Evolutionary conservation across 2,329 filamentous ascomycete genomes (phyloP).

Genomic region (Sordariomycetes sp.): DNA sequence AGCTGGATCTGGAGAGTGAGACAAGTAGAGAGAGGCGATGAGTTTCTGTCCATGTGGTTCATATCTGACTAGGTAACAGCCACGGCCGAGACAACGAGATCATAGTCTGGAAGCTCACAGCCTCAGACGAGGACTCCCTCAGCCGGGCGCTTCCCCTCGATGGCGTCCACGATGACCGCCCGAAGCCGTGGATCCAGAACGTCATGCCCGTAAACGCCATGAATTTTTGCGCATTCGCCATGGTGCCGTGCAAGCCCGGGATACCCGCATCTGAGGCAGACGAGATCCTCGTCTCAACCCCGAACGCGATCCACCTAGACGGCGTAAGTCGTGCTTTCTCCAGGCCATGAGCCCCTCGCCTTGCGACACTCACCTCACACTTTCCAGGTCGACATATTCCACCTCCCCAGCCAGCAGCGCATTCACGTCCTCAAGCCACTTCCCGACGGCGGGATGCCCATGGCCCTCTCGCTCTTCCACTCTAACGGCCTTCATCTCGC

Average conservation of each 20-base stretch:
- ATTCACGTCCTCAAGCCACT: conserved; percentile 40
- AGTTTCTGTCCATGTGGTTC: too few species aligned
- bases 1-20: neutral
- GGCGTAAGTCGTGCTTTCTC: conserved; percentile 31
- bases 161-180: conserved; percentile 27
- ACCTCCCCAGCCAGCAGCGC: conserved; percentile 63
- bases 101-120: conserved; percentile 65
- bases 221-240: conserved; percentile 78
- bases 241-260: conserved; percentile 11
- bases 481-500: conserved; percentile 44
- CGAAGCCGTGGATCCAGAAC: conserved; percentile 75
- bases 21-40: too few species aligned
- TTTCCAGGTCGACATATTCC: conserved; percentile 62
- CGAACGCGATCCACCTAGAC: conserved; percentile 62
- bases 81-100: conserved; percentile 85
- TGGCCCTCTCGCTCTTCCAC: conserved; percentile 59
- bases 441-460: conserved; percentile 65
- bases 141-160: conserved; percentile 63
- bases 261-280: conserved; percentile 11
- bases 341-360: neutral
- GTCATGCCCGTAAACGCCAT: conserved; percentile 78
- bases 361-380: neutral
- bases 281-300: conserved; percentile 61
- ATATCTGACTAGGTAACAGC: conserved; percentile 29
- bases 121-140: conserved; percentile 46